Percentiles rank a stretch among this genome's conserved stretches.
Conservation (phyloP, 257 asterid species). For the Asclepias syriaca region DNA sequence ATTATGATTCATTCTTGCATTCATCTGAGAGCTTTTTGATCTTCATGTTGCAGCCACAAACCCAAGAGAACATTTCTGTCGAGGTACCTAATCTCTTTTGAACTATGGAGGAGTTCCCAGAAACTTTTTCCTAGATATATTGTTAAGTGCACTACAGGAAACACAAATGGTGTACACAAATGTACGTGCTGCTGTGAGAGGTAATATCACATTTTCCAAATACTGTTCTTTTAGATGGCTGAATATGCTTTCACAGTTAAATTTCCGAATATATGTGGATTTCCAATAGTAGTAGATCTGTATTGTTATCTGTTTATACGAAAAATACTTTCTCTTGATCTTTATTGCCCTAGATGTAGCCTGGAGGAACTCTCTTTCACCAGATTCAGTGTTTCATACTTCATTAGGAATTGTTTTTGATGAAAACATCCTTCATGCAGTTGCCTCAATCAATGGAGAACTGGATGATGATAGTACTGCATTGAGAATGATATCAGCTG, state of each 20-base stretch:
- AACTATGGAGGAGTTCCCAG: conserved; percentile 69
- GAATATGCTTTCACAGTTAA: background rate
- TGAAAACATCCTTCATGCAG: conserved; percentile 38
- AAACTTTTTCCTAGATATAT: conserved; percentile 48
- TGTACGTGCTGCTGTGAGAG: conserved; percentile 58
- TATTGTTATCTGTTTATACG: background rate
- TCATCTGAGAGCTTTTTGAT: conserved; percentile 7
- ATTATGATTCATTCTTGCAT: background rate
- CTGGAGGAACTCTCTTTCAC: background rate
- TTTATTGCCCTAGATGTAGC: background rate
- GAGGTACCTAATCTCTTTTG: conserved; percentile 60
- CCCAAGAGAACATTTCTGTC: conserved; percentile 56
- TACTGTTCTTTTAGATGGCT: background rate
- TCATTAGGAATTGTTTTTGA: background rate
- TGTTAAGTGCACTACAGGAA: conserved; percentile 46
- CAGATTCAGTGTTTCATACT: background rate
- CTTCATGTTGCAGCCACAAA: conserved; percentile 45
- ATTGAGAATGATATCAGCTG: conserved; percentile 62
- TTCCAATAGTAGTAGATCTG: background rate
- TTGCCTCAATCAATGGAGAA: conserved; percentile 48
- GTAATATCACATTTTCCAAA: conserved; percentile 22
- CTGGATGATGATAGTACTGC: conserved; percentile 39
- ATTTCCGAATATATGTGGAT: background rate
- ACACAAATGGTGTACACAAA: conserved; percentile 41
- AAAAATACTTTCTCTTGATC: background rate